A percentile compares a stretch with the other conserved stretches of the same genome.
Evolutionary conservation across 164 flowering plant species (phyloP).

Genomic region (Vitis rotundifolia): DNA sequence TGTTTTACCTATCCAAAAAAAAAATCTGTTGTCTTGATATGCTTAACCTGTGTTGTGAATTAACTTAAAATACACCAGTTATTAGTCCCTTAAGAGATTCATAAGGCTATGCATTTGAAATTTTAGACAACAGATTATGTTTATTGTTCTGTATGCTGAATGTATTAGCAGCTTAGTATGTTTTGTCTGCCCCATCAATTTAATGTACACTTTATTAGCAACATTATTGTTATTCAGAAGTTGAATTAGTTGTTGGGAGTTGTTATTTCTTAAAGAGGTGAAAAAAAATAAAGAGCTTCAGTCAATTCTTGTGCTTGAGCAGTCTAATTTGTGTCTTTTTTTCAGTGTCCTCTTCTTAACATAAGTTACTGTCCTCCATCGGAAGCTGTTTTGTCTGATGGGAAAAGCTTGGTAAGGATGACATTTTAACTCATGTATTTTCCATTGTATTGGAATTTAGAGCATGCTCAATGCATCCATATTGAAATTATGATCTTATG

Average conservation of each 20-base stretch:
- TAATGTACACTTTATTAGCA: not conserved
- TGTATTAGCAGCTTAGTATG: not conserved
- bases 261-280: not conserved
- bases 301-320: not conserved
- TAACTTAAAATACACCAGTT: no score
- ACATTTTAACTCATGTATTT: not conserved
- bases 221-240: not conserved
- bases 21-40: no score
- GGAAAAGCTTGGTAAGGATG: slow-evolving; percentile 67
- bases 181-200: not conserved
- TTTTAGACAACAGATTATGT: not conserved
- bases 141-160: not conserved
- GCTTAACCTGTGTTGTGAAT: no score
- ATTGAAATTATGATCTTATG: slow-evolving; percentile 1
- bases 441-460: not conserved
- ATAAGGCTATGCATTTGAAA: not conserved
- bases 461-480: not conserved
- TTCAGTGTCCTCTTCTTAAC: slow-evolving; percentile 89
- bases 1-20: no score
- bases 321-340: slow-evolving; percentile 12
- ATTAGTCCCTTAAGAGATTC: no score
- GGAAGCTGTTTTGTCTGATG: slow-evolving; percentile 53
- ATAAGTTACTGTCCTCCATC: slow-evolving; percentile 92
- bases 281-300: no score
- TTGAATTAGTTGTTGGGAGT: not conserved